A percentile compares a stretch with the other conserved stretches of the same genome.
These are phyloP conservation scores for Pseudogymnoascus sp. DNA, from an alignment of 2,329 filamentous ascomycete genomes.

Conservation along the genomic window DNA sequence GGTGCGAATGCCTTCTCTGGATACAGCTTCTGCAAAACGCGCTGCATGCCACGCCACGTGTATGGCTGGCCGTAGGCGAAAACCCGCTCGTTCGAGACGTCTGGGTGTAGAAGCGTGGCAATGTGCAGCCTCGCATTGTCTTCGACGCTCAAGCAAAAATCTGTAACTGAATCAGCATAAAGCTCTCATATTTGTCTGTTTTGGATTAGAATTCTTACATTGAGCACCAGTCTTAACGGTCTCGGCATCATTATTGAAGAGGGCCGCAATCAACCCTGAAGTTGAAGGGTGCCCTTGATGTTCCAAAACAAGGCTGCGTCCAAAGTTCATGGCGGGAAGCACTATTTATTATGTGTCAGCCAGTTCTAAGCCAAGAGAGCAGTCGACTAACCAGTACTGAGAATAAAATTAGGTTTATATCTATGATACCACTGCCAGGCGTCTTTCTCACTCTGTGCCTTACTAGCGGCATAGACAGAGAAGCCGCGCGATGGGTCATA, in stretches of 20 bases:
- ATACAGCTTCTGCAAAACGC: constrained; percentile 14
- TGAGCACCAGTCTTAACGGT: constrained; percentile 9
- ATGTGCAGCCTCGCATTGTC: neutral
- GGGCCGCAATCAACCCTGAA: neutral
- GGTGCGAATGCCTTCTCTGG: constrained; percentile 14
- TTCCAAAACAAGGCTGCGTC: constrained; percentile 18
- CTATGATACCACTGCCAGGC: constrained; percentile 30
- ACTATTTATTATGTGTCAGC: constrained; percentile 14
- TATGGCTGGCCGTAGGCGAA: constrained; percentile 6
- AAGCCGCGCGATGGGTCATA: constrained; percentile 22
- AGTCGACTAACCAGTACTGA: constrained; percentile 22
- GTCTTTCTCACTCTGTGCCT: constrained; percentile 28
- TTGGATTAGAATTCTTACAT: constrained; percentile 4
- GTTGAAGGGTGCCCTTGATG: neutral
- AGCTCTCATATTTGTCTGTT: neutral
- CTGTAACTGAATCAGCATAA: neutral
- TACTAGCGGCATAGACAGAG: constrained; percentile 31
- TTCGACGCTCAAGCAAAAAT: constrained; percentile 14
- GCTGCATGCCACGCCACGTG: constrained; percentile 19
- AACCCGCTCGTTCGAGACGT: neutral
- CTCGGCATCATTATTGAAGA: neutral
- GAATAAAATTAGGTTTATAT: constrained; percentile 17
- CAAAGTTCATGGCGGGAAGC: constrained; percentile 25
- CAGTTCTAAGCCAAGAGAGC: neutral
- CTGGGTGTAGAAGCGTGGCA: neutral